Evolutionary conservation across 345 rosid species (phyloP), one percentile per base, ranked within the genome.

Genomic region (Sisymbrium altissimum): DNA sequence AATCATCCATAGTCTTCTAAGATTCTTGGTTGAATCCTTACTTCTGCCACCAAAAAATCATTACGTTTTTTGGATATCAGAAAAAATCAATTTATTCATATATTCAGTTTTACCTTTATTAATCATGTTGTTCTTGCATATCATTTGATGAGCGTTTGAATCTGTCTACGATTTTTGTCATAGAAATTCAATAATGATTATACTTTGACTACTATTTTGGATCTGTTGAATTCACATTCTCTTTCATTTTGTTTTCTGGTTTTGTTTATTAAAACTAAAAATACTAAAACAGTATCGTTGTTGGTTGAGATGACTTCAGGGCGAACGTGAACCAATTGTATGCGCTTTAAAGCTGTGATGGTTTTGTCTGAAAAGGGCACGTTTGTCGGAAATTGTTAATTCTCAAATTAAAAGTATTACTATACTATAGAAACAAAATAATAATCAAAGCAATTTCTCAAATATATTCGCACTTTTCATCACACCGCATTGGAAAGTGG

Each of bases 301-400:
- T 67, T 71, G 56, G 76, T 56, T 64, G 71, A 70, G 38, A 68
- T 72, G 72, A 64, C 72, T 63, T 63, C 41, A 38, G 46, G 64
- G 32, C 75, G 19, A 74, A 74, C 41, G 62, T 68, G 70, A 63
- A 19, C 68, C 70, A 73, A 68, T 60, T 52, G 52, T 59, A 19
- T 19, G 46, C 56, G 46, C 53, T 76, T 54, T 68, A 76, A 69
- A 76, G 75, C 75, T 69, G 75, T 46, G 70, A 76, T 53, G n/a
- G 79, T 62, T 76, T 75, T 76, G 75, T 70, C 80, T 76, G 80
- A 76, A 76, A 76, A 76, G 59, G 52, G 21, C 75, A 69, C 58
- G 59, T 63, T 76, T 76, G 79, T 76, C 79, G 79, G 75, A 48
- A 69, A 61, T 53, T 67, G 19, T 63, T 58, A 50, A 41, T 63